Percentiles rank a stretch among this genome's conserved stretches.
Conservation (phyloP, 2,329 filamentous ascomycete species). For the Phaeosphaeriaceae sp. region DNA sequence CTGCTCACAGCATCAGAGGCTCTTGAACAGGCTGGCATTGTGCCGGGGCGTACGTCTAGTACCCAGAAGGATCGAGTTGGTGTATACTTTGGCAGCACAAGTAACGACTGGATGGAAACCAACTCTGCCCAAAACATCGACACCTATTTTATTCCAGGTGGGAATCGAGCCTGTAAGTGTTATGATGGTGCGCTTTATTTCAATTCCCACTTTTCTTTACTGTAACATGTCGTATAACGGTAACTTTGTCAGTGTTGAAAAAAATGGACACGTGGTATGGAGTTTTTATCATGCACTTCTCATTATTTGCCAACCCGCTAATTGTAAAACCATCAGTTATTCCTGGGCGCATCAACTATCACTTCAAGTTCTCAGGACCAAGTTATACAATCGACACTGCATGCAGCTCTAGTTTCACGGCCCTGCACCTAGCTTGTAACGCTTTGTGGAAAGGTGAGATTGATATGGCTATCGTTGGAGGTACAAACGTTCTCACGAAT, state of each 20-base stretch:
- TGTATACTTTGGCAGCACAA: conserved; percentile 39
- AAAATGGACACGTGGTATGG: no score
- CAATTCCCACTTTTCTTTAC: not conserved
- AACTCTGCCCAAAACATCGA: conserved; percentile 47
- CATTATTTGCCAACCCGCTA: not conserved
- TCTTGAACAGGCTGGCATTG: conserved; percentile 28
- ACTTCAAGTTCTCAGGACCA: conserved; percentile 30
- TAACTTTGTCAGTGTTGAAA: no score
- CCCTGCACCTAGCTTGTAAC: conserved; percentile 33
- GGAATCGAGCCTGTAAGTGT: conserved; percentile 52
- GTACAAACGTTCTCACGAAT: conserved; percentile 30
- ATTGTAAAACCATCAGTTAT: conserved; percentile 38
- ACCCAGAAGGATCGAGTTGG: conserved; percentile 38
- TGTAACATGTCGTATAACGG: no score
- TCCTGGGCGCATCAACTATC: conserved; percentile 55
- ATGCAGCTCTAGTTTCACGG: conserved; percentile 18
- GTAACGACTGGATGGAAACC: conserved; percentile 38
- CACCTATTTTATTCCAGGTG: conserved; percentile 62
- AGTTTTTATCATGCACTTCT: no score
- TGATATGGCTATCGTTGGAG: conserved; percentile 30
- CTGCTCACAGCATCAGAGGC: conserved; percentile 31
- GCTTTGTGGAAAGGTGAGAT: conserved; percentile 18
- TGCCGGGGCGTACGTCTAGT: conserved; percentile 32
- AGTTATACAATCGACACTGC: conserved; percentile 13
- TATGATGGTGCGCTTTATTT: not conserved